A percentile compares a stretch with the other conserved stretches of the same genome.
phyloP scores from a whole-genome alignment of 805 yeast genomes.

The Saccharomycopsis guyanensis region DNA sequence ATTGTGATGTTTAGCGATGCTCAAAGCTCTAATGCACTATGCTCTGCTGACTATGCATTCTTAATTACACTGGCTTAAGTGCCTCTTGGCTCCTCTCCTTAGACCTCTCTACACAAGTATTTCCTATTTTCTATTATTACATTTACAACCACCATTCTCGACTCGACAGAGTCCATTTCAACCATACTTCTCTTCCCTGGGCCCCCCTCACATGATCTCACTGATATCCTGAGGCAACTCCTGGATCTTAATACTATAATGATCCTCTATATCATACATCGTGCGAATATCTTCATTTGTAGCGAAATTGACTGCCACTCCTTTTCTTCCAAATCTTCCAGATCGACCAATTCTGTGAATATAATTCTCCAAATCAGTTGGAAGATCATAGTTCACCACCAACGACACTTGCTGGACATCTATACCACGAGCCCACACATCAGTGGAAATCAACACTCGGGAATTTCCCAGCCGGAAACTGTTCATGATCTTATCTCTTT shows the following conservation, averaged over 20 bases:
- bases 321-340: slow-evolving; percentile 98
- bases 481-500: slow-evolving; percentile 89
- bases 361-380: slow-evolving; percentile 88
- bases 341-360: slow-evolving; percentile 97
- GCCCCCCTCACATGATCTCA: slow-evolving; percentile 5
- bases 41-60: too few species aligned
- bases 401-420: slow-evolving; percentile 97
- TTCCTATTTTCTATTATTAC: too few species aligned
- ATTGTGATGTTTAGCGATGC: too few species aligned
- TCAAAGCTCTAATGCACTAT: too few species aligned
- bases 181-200: too few species aligned
- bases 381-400: slow-evolving; percentile 93
- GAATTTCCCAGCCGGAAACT: slow-evolving; percentile 93
- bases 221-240: slow-evolving; percentile 63
- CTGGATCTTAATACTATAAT: slow-evolving; percentile 65
- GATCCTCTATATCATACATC: slow-evolving; percentile 67
- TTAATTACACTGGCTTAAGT: too few species aligned
- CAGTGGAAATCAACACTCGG: slow-evolving; percentile 91
- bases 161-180: too few species aligned
- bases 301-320: slow-evolving; percentile 92
- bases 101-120: too few species aligned
- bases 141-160: too few species aligned
- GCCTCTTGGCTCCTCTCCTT: too few species aligned
- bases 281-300: slow-evolving; percentile 69
- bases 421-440: slow-evolving; percentile 96